Conservation (phyloP, 2,329 filamentous ascomycete species). For the Cucurbitaria berberidis region DNA sequence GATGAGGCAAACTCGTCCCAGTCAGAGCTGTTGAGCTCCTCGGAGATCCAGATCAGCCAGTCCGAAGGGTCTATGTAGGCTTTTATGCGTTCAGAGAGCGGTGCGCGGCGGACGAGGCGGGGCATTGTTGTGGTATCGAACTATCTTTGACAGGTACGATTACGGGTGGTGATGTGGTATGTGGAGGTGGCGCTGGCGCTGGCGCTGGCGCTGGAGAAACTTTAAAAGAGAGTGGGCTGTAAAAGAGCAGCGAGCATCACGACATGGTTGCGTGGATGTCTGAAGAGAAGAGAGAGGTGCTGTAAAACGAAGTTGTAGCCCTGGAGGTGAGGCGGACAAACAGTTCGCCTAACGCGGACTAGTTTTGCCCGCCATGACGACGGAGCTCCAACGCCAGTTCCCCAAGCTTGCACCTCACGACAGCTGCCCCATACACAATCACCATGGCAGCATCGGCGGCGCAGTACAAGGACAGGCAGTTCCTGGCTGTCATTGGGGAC, state of each 20-base stretch:
- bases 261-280: slow-evolving; percentile 31
- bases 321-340: slow-evolving; percentile 12
- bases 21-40: slow-evolving; percentile 89
- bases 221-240: background rate
- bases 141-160: background rate
- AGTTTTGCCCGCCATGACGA: slow-evolving; percentile 35
- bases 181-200: too few relatives aligned
- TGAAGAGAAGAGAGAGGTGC: slow-evolving; percentile 8
- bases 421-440: slow-evolving; percentile 19
- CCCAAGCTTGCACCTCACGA: slow-evolving; percentile 29
- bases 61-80: slow-evolving; percentile 86
- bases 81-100: slow-evolving; percentile 80
- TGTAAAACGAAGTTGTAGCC: slow-evolving; percentile 11
- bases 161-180: background rate
- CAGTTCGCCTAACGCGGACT: slow-evolving; percentile 30
- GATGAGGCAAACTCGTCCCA: slow-evolving; percentile 80
- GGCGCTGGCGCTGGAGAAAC: background rate
- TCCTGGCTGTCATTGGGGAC: slow-evolving; percentile 96
- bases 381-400: slow-evolving; percentile 17
- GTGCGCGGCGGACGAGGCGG: slow-evolving; percentile 79
- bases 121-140: slow-evolving; percentile 60
- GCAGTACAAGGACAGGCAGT: slow-evolving; percentile 81
- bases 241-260: slow-evolving; percentile 18
- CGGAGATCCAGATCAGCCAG: slow-evolving; percentile 86
- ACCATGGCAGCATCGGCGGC: slow-evolving; percentile 66